Evolutionary conservation across 192 early-diverging fungal species (phyloP), one percentile per base, ranked within the genome.

Genomic region (Geosiphon pyriformis): DNA sequence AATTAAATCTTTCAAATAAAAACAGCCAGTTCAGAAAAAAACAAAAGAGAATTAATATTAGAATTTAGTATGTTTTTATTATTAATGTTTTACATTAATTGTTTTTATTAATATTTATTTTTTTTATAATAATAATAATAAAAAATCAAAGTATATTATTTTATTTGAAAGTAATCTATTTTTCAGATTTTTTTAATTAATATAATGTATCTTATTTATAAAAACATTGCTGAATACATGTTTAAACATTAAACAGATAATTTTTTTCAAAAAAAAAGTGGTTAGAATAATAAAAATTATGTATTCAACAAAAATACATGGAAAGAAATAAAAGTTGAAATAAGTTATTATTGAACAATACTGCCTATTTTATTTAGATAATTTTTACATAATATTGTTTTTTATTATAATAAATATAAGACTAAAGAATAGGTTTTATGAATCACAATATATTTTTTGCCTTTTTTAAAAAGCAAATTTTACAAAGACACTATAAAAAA

Each of bases 211-310:
- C 30, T 54, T 11, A 29, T 54, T 54, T 54, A 54, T 54, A 0
- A 54, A 54, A 54, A 54, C 23, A 25, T 54, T 23, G 18, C 52
- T 23, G 30, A 8, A 23, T 25, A 54, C 11, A 54, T 54, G 52
- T 54, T 54, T 54, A 26, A 54, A 1, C 52, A 54, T 54, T 54
- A 27, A 27, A 54, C 52, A 29, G 52, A 12, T 29, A 54, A 22
- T 54, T 54, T 54, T 25, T 54, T 54, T 54, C 15, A 6, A 3
- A 7, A 49, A 54, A 27, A 54, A 29, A 6, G 11, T 25, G 18
- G 11, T 25, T 25, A 4, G 30, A 54, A 54, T 25, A 54, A 25
- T 25, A 27, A 54, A 25, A 15, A 22, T 29, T 54, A 4, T 54
- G 15, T 54, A 0, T 23, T 54, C 0, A 25, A n/a, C 15, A 54